Evolutionary conservation across 192 early-diverging fungal genomes (phyloP).

Genomic region (Coemansia sp.): DNA sequence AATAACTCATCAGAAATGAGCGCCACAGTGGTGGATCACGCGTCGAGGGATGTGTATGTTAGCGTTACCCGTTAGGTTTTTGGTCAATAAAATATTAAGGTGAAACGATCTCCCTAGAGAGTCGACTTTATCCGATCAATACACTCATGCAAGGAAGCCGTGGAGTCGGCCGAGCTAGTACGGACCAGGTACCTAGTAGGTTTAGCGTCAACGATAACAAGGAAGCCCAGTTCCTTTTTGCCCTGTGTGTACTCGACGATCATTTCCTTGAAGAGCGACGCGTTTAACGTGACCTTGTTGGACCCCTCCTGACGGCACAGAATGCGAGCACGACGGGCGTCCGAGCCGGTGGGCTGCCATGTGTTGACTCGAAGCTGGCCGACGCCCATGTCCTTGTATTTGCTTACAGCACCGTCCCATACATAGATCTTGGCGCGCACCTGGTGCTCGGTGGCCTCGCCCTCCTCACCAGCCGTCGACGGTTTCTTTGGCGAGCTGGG

Average conservation of each 20-base stretch:
- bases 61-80: too few relatives aligned
- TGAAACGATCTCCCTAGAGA: background rate
- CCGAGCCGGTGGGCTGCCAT: slow-evolving; percentile 8
- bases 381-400: slow-evolving; percentile 49
- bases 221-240: slow-evolving; percentile 44
- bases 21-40: too few relatives aligned
- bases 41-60: too few relatives aligned
- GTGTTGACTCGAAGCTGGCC: slow-evolving; percentile 48
- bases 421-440: slow-evolving; percentile 44
- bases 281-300: slow-evolving; percentile 52
- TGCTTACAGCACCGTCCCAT: slow-evolving; percentile 32
- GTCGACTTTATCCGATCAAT: background rate
- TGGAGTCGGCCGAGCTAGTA: background rate
- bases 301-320: slow-evolving; percentile 54
- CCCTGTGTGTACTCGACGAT: slow-evolving; percentile 25
- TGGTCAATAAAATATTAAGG: background rate
- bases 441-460: slow-evolving; percentile 45
- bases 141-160: slow-evolving; percentile 1
- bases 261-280: slow-evolving; percentile 52
- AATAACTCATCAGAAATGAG: too few relatives aligned
- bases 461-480: slow-evolving; percentile 50
- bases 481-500: slow-evolving; percentile 18
- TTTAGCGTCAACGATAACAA: slow-evolving; percentile 36
- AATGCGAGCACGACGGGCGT: slow-evolving; percentile 30
- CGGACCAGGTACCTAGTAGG: slow-evolving; percentile 41